Evolutionary conservation across 257 asterid genomes (phyloP).

Genomic region (Coffea eugenioides): DNA sequence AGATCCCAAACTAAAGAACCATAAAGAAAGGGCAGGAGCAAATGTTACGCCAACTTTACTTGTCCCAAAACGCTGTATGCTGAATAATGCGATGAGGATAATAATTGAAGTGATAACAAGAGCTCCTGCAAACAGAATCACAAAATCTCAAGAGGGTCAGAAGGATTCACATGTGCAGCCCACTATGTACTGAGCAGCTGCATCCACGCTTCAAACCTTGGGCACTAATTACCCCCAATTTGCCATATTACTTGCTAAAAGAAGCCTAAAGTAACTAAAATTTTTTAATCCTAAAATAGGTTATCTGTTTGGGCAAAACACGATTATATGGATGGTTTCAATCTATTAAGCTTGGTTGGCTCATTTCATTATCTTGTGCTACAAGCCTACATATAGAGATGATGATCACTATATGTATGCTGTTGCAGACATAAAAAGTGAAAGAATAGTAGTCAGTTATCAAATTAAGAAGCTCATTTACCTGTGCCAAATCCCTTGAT

Average conservation of each 20-base stretch:
- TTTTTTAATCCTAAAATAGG: not conserved
- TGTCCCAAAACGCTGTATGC: constrained; percentile 88
- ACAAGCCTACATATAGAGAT: not conserved
- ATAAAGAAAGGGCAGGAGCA: constrained; percentile 91
- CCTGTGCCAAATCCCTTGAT: constrained; percentile 83
- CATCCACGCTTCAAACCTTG: not conserved
- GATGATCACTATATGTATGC: not conserved
- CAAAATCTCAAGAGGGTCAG: not conserved
- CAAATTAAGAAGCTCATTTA: constrained; percentile 28
- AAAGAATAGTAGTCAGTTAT: not conserved
- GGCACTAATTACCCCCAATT: not conserved
- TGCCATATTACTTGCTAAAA: not conserved
- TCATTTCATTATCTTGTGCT: not conserved
- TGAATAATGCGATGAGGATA: constrained; percentile 75
- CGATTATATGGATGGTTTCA: not conserved
- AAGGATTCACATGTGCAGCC: not conserved
- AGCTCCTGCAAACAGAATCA: constrained; percentile 59
- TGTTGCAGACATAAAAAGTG: not conserved
- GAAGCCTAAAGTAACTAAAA: not conserved
- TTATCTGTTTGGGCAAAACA: not conserved
- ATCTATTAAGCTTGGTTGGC: not conserved
- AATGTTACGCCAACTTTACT: constrained; percentile 82
- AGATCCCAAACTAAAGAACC: constrained; percentile 84
- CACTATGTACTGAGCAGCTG: not conserved
- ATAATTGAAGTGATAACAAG: constrained; percentile 77